Conservation (phyloP, 805 yeast genomes). For the Saturnispora sekii region DNA sequence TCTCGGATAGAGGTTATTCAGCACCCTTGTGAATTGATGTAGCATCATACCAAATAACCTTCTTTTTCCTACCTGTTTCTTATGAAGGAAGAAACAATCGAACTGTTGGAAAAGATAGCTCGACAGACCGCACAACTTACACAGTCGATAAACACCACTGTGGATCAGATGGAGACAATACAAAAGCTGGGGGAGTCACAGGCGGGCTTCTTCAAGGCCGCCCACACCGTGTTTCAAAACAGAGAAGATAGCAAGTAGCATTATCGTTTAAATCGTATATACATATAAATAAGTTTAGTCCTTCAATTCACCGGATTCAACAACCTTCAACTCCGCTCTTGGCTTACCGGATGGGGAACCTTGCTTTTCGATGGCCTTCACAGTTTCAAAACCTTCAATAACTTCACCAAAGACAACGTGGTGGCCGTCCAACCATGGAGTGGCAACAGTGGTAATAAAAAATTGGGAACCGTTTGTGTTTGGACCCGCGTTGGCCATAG, state of each 20-base stretch:
- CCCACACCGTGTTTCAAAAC: slow-evolving; percentile 24
- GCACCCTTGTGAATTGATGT: background rate
- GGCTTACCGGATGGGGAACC: slow-evolving; percentile 43
- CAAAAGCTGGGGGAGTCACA: slow-evolving; percentile 22
- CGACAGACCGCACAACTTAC: slow-evolving; percentile 17
- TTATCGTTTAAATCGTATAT: background rate
- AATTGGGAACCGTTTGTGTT: slow-evolving; percentile 98
- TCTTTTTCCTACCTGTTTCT: background rate
- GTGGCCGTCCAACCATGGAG: slow-evolving; percentile 87
- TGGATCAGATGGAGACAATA: slow-evolving; percentile 20
- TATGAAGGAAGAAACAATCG: slow-evolving; percentile 9
- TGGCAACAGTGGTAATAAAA: slow-evolving; percentile 83
- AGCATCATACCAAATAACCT: too few relatives aligned
- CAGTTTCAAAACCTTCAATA: slow-evolving; percentile 72
- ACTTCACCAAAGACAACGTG: slow-evolving; percentile 96
- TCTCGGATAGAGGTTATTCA: background rate
- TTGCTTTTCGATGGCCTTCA: slow-evolving; percentile 69
- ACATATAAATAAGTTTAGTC: slow-evolving; percentile 14
- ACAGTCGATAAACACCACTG: slow-evolving; percentile 16
- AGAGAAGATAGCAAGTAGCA: slow-evolving; percentile 21
- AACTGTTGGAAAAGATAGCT: slow-evolving; percentile 17
- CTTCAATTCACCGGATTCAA: slow-evolving; percentile 48
- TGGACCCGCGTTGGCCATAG: slow-evolving; percentile 98
- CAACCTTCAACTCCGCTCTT: slow-evolving; percentile 38
- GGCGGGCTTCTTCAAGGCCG: slow-evolving; percentile 23